A percentile compares a stretch with the other conserved stretches of the same genome.
Evolutionary conservation across 331 rosid species (phyloP).

Genomic region (Erythrophleum ivorense): DNA sequence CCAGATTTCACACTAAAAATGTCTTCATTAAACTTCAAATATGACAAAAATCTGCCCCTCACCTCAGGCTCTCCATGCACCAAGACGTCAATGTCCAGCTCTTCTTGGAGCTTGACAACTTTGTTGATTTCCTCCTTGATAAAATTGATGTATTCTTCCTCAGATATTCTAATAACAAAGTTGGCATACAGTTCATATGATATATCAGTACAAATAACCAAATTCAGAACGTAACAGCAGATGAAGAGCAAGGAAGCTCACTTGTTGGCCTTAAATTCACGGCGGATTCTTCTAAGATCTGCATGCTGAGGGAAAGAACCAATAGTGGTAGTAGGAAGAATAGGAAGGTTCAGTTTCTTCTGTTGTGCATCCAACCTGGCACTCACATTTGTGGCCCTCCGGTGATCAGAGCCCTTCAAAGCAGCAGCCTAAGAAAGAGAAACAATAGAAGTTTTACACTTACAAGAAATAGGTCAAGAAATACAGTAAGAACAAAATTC

Average conservation of each 20-base stretch:
- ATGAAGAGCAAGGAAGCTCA: constrained; percentile 44
- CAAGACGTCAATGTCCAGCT: constrained; percentile 83
- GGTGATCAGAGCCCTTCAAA: constrained; percentile 74
- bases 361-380: constrained; percentile 75
- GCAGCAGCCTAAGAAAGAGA: constrained; percentile 66
- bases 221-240: background rate
- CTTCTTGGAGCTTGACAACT: constrained; percentile 89
- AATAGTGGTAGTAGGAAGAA: constrained; percentile 86
- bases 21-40: constrained; percentile 6
- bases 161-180: constrained; percentile 61
- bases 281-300: constrained; percentile 80
- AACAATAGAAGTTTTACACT: constrained; percentile 4
- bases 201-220: background rate
- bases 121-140: constrained; percentile 80
- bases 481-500: constrained; percentile 18
- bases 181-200: constrained; percentile 15
- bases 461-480: background rate
- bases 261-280: constrained; percentile 86
- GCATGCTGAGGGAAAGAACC: constrained; percentile 92
- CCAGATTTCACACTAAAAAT: constrained; percentile 1
- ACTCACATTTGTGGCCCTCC: constrained; percentile 71
- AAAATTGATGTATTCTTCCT: constrained; percentile 61
- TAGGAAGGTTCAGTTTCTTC: constrained; percentile 80
- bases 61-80: constrained; percentile 97
- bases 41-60: constrained; percentile 30